These are phyloP conservation scores for Balamuthia mandrillaris DNA, from an alignment of 208 protist genomes.

Conservation along the genomic window DNA sequence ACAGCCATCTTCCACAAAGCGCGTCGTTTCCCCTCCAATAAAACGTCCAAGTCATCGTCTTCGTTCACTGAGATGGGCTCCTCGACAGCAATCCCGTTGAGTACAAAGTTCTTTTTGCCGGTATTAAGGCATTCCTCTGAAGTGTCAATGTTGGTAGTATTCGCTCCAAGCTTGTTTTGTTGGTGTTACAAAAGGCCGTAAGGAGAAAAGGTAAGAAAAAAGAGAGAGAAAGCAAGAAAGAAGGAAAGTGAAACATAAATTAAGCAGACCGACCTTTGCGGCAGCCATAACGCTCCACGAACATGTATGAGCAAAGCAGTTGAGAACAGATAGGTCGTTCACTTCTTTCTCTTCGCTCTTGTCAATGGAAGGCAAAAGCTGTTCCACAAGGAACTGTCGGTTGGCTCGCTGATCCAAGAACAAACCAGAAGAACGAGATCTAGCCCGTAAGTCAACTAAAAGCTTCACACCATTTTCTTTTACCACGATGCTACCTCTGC, in stretches of 20 bases:
- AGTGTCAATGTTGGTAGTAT: neutral
- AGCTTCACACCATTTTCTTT: neutral
- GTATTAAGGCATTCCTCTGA: neutral
- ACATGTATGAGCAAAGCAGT: neutral
- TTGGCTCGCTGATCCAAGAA: neutral
- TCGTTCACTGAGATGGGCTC: too few relatives aligned
- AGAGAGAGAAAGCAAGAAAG: neutral
- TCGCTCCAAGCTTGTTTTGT: too few relatives aligned
- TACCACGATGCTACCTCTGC: neutral
- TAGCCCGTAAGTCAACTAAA: neutral
- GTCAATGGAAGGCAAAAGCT: too few relatives aligned
- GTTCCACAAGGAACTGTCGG: neutral
- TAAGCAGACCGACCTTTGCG: neutral
- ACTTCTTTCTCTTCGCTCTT: too few relatives aligned
- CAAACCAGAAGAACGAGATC: neutral
- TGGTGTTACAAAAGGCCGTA: too few relatives aligned
- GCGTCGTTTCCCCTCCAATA: too few relatives aligned
- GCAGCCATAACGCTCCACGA: neutral
- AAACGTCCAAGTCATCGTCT: too few relatives aligned
- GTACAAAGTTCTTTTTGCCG: neutral
- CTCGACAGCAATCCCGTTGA: constrained; percentile 8
- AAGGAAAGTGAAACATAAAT: neutral
- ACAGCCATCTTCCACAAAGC: too few relatives aligned
- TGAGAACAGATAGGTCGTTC: neutral
- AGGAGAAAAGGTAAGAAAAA: neutral